A percentile compares a stretch with the other conserved stretches of the same genome.
phyloP scores from a whole-genome alignment of 768 basidiomycete genomes.

The Pleurotus citrinopileatus region DNA sequence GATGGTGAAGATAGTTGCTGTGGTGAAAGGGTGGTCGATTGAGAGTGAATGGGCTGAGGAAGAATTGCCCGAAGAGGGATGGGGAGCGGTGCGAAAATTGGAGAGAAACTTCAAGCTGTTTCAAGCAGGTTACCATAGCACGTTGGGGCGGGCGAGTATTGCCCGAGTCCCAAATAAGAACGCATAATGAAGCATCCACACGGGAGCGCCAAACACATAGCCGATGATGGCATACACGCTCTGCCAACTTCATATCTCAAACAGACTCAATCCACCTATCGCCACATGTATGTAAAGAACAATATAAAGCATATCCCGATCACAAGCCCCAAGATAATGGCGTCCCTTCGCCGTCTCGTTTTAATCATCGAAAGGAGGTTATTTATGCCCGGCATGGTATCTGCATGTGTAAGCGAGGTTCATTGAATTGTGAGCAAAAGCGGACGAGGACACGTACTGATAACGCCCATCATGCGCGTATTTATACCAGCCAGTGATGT shows the following conservation, averaged over 20 bases:
- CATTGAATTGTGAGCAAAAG: not conserved
- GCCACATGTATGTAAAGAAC: conserved; percentile 47
- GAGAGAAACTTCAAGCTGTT: conserved; percentile 74
- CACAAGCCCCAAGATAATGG: conserved; percentile 84
- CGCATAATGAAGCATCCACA: too few relatives aligned
- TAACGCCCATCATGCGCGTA: conserved; percentile 76
- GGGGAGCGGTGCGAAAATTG: conserved; percentile 67
- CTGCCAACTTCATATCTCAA: conserved; percentile 11
- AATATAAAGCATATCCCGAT: conserved; percentile 80
- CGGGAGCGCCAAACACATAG: too few relatives aligned
- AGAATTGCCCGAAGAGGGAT: conserved; percentile 30
- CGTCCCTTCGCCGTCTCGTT: conserved; percentile 83
- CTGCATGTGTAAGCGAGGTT: conserved; percentile 33
- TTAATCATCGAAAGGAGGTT: conserved; percentile 91
- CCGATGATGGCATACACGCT: too few relatives aligned
- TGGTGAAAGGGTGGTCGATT: conserved; percentile 73
- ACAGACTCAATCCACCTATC: conserved; percentile 18
- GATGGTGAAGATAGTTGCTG: conserved; percentile 69
- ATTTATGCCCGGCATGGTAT: conserved; percentile 92
- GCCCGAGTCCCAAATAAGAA: too few relatives aligned
- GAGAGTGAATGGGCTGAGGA: conserved; percentile 56
- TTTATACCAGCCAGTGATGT: conserved; percentile 75
- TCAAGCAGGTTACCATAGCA: conserved; percentile 41
- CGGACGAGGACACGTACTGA: conserved; percentile 55
- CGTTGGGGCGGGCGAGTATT: not conserved